Percentiles rank a stretch among this genome's conserved stretches.
Evolutionary conservation across 148 eudicot genomes (phyloP).

Genomic region (Gaultheria prostrata): DNA sequence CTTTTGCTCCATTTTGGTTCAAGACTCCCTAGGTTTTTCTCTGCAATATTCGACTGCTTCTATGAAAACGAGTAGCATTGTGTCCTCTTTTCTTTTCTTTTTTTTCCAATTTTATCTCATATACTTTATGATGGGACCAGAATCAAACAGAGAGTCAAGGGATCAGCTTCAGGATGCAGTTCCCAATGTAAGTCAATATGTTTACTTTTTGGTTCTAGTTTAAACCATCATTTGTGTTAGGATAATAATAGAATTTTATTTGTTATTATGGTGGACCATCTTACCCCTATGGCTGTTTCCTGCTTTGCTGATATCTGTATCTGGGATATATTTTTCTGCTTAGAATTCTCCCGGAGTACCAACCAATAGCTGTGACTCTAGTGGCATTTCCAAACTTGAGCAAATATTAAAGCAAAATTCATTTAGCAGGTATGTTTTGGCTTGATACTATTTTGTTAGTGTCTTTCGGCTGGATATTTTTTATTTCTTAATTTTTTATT

Average conservation of each 20-base stretch:
- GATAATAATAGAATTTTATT: background rate
- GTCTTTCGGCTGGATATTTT: background rate
- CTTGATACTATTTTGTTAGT: slow-evolving; percentile 1
- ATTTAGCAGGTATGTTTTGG: slow-evolving; percentile 57
- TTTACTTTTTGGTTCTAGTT: background rate
- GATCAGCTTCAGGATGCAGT: slow-evolving; percentile 32
- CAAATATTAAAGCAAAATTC: slow-evolving; percentile 71
- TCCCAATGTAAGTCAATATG: slow-evolving; percentile 39
- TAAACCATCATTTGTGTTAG: background rate
- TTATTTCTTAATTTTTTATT: background rate
- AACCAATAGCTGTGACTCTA: slow-evolving; percentile 17
- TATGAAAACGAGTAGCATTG: background rate
- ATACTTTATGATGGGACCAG: slow-evolving; percentile 36
- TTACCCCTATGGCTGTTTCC: background rate
- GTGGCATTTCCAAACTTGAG: slow-evolving; percentile 74
- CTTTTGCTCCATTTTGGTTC: background rate
- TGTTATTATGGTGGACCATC: background rate
- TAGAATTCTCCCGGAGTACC: slow-evolving; percentile 22
- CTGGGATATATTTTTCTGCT: slow-evolving; percentile 13
- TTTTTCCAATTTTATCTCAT: background rate
- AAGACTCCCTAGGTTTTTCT: background rate
- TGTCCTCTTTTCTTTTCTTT: background rate
- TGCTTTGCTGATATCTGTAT: background rate
- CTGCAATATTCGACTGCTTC: background rate
- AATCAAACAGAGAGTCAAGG: slow-evolving; percentile 28